Conservation (phyloP, 176 grass and related monocot species). For the Phoenix roebelenii region DNA sequence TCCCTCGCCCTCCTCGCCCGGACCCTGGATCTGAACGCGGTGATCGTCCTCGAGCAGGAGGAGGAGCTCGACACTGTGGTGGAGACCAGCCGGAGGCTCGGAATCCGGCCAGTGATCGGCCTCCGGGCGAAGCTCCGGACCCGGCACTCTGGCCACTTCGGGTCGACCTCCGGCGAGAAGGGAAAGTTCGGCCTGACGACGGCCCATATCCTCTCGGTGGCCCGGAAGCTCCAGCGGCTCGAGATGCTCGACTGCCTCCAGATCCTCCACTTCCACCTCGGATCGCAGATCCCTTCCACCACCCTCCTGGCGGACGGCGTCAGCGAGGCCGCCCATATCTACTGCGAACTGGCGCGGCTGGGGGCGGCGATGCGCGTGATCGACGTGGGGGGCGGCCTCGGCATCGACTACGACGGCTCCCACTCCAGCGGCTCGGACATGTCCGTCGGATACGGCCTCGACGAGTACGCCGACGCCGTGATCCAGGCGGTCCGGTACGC, state of each 20-base stretch:
- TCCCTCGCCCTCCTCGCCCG: constrained; percentile 67
- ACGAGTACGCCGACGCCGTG: constrained; percentile 76
- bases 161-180: constrained; percentile 86
- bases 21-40: constrained; percentile 67
- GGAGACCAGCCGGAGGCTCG: constrained; percentile 40
- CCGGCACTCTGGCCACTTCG: constrained; percentile 90
- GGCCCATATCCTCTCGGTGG: constrained; percentile 58
- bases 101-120: constrained; percentile 61
- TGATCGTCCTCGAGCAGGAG: constrained; percentile 45
- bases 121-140: constrained; percentile 94
- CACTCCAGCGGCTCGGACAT: constrained; percentile 73
- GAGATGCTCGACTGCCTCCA: constrained; percentile 94
- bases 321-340: too few relatives aligned
- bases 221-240: constrained; percentile 45
- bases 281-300: constrained; percentile 55
- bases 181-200: constrained; percentile 90
- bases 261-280: constrained; percentile 94
- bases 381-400: too few relatives aligned
- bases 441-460: constrained; percentile 75
- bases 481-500: constrained; percentile 49
- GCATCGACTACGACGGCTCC: constrained; percentile 28
- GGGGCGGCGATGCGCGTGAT: too few relatives aligned
- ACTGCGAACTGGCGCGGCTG: too few relatives aligned
- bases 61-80: too few relatives aligned
- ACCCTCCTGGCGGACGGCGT: too few relatives aligned